Conservation (phyloP, 257 asterid species). For the Rehmannia glutinosa region DNA sequence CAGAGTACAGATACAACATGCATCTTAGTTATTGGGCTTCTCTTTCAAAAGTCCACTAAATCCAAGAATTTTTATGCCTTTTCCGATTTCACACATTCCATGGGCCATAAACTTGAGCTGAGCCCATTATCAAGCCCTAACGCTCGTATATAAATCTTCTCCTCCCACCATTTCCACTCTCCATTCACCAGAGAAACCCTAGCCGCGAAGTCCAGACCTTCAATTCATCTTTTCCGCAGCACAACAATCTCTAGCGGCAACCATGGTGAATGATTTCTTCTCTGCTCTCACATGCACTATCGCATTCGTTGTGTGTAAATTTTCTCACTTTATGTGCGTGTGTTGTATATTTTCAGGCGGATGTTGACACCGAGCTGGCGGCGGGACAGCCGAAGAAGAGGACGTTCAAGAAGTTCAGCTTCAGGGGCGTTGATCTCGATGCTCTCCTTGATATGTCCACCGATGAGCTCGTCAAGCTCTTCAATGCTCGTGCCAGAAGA, state of each 20-base stretch:
- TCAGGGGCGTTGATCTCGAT: constrained; percentile 89
- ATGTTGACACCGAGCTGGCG: constrained; percentile 55
- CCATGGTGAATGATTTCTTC: constrained; percentile 18
- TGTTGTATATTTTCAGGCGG: constrained; percentile 44
- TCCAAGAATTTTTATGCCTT: neutral
- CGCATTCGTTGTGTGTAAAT: neutral
- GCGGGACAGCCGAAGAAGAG: constrained; percentile 75
- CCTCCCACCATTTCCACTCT: neutral
- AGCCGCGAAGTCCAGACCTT: constrained; percentile 15
- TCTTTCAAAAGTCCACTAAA: neutral
- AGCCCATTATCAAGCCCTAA: constrained; percentile 16
- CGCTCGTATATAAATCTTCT: neutral
- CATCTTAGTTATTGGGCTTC: neutral
- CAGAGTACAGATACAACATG: too few species aligned
- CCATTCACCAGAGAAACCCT: constrained; percentile 8
- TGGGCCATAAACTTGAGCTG: neutral
- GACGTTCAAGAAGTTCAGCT: constrained; percentile 84
- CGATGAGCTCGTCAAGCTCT: constrained; percentile 83
- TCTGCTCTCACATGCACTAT: neutral
- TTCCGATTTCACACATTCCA: too few species aligned
- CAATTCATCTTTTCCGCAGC: neutral
- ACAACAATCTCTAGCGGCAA: neutral
- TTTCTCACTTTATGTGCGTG: neutral
- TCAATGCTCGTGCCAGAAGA: constrained; percentile 69
- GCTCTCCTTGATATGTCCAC: constrained; percentile 84